Evolutionary conservation across 2,329 filamentous ascomycete genomes (phyloP), one percentile per base, ranked within the genome.

Genomic region (Cadophora sp.): DNA sequence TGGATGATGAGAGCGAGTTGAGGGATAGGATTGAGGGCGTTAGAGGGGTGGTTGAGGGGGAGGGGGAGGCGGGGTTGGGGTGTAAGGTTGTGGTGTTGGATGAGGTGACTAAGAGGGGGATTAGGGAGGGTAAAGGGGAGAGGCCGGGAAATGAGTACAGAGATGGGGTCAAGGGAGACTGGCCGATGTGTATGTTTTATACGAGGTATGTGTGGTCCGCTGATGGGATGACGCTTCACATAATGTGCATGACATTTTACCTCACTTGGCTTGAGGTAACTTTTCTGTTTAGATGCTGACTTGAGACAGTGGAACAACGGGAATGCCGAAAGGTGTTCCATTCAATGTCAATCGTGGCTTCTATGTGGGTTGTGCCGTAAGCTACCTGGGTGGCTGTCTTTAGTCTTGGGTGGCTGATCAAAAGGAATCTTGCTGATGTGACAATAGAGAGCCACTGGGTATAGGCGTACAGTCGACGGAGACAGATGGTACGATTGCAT

Each of bases 401-500:
- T n/a, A n/a, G 19, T 26, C n/a, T 68, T 24, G 22, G 22, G 7
- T 34, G 27, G 16, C 24, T 62, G 5, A 22, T 26, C 8, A 24
- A 34, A 16, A 22, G 11, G 22, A 19, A 7, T 31, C 19, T 9
- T 66, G 26, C 64, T 66, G 24, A 66, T 53, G 0, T 31, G 19
- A 24, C 2, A 19, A 11, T 55, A 74, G 73, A 62, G 69, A 68
- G 62, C 61, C 46, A 64, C 66, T 40, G 69, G 72, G 2, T 65
- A 50, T 19, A 61, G 65, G 62, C 69, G 24, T 76, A 79, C 65
- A 62, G 74, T 27, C 68, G 75, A 66, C 69, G 81, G 70, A 59
- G 89, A 92, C 76, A 82, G 89, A 29, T 93, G 89, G 85, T 94
- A 93, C 76, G 86, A 89, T 75, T 92, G 90, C 78, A 94, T 94